Evolutionary conservation across 768 basidiomycete genomes (phyloP).

Genomic region (Neoboletus subvelutipes): DNA sequence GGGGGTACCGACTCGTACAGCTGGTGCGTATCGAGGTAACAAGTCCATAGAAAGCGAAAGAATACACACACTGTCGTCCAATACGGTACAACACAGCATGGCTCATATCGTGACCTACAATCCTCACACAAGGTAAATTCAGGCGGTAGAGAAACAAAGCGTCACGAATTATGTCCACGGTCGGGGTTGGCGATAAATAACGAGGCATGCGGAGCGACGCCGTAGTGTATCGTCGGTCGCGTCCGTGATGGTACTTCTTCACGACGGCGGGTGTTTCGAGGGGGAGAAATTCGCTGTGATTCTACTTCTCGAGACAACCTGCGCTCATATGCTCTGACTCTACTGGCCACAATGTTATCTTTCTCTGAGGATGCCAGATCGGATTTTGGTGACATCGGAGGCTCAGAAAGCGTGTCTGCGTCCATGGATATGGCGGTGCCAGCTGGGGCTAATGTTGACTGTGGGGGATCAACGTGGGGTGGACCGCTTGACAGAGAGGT

Average conservation of each 20-base stretch:
- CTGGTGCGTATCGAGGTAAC: slow-evolving; percentile 5
- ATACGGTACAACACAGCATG: slow-evolving; percentile 7
- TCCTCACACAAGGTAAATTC: slow-evolving; percentile 1
- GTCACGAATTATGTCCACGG: slow-evolving; percentile 16
- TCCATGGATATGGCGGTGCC: slow-evolving; percentile 1
- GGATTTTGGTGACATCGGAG: neutral
- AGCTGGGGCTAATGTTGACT: slow-evolving; percentile 10
- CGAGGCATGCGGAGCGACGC: slow-evolving; percentile 59
- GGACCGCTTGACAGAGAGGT: slow-evolving; percentile 8
- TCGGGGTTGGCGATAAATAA: slow-evolving; percentile 74
- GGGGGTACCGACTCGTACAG: neutral
- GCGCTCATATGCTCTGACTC: slow-evolving; percentile 59
- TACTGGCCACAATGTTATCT: slow-evolving; percentile 43
- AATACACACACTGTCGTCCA: slow-evolving; percentile 7
- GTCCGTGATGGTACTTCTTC: slow-evolving; percentile 44
- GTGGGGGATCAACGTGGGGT: slow-evolving; percentile 18
- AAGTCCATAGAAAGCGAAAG: slow-evolving; percentile 1
- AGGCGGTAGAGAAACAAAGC: neutral
- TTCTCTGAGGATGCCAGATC: neutral
- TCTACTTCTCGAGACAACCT: slow-evolving; percentile 55
- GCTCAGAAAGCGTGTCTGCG: slow-evolving; percentile 3
- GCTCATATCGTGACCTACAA: slow-evolving; percentile 1
- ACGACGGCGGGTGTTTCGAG: slow-evolving; percentile 41
- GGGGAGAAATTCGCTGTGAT: slow-evolving; percentile 32
- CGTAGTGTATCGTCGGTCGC: slow-evolving; percentile 53